Evolutionary conservation across 495 filamentous ascomycete species (phyloP), one percentile per base, ranked within the genome.

Genomic region (Cairneyella variabilis): DNA sequence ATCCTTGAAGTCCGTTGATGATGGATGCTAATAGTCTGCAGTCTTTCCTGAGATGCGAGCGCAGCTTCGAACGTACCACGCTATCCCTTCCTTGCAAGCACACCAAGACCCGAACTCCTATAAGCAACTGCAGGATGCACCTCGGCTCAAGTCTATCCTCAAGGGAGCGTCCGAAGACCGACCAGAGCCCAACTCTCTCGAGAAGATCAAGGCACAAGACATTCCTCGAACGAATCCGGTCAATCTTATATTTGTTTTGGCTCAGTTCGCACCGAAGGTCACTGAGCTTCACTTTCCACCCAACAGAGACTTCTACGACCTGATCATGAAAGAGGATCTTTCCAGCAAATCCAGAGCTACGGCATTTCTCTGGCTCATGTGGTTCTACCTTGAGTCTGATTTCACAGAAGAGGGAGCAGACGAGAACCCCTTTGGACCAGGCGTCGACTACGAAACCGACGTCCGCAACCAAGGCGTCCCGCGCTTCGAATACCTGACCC

Each of bases 1-100:
- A 55, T 38, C 46, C 32, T 45, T 14, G 22, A 25, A 34, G 46
- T 21, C 11, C 37, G 12, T 17, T 30, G 56, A 25, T 20, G 32
- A 45, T 12, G 9, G 36, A 22, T 49, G 57, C 69, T 80, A 56
- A 75, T 57, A 40, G 10, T 26, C 17, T 26, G 56, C 27, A 97
- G 92, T 98, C 74, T 98, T 98, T 69, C 93, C 95, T 23, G 93
- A 98, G 70, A 98, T 98, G 93, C 90, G 95, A 68, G 93, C 93
- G 39, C 93, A 97, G 60, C 78, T 98, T 28, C 88, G 93, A 66
- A 98, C 93, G 48, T 98, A 97, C 72, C 93, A 98, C 69, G 91
- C 95, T 0, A 98, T 98, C 56, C 93, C 93, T 11, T 96, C 89
- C 1, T 76, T 98, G 3, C 93, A 98, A 72, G 92, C 92, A 36